Base-by-base conservation (phyloP, 2,329 filamentous ascomycete species). In the Beauveria australis region DNA sequence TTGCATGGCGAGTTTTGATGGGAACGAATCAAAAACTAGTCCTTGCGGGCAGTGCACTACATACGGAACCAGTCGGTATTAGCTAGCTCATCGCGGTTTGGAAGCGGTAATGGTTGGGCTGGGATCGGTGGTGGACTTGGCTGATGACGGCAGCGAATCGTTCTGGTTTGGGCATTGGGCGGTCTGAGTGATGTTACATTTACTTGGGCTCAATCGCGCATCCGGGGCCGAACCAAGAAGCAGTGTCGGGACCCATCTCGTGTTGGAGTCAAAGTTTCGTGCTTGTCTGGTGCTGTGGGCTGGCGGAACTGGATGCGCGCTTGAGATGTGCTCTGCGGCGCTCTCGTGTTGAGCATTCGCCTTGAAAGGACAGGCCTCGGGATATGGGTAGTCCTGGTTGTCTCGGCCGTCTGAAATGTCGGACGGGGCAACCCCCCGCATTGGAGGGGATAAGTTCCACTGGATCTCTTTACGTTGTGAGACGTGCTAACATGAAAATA, bases 11-110 rank as follows among this genome's bases (percentile, higher is more conserved):
- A 68, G 69, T 40, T 19, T 64, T 67, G 71, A 69, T 69, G 85
- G 85, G 86, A 88, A 87, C 89, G 88, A 92, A 89, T 79, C 88
- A 96, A 96, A 97, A 92, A 94, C 90, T 78, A 86, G 88, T 96
- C 91, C 87, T 80, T 74, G 89, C 89, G 86, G 89, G 87, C 84
- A 87, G 83, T 90, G 91, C 88, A 82, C 79, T 72, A 83, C 89
- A 87, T 71, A 91, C 87, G 81, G 89, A 92, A 85, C 88, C 83
- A 85, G 76, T 63, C 49, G 24, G 46, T 28, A 37, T 40, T 59
- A 30, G 49, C 24, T 26, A 40, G 43, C 28, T 4, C 33, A 33
- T 41, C 10, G 30, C 14, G 33, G 22, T 18, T 28, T 53, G 53
- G 54, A 51, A 59, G 8, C 14, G 28, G 28, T 19, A 57, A 22